Conservation (phyloP, 2,329 filamentous ascomycete genomes). For the Botryotinia narcissicola region DNA sequence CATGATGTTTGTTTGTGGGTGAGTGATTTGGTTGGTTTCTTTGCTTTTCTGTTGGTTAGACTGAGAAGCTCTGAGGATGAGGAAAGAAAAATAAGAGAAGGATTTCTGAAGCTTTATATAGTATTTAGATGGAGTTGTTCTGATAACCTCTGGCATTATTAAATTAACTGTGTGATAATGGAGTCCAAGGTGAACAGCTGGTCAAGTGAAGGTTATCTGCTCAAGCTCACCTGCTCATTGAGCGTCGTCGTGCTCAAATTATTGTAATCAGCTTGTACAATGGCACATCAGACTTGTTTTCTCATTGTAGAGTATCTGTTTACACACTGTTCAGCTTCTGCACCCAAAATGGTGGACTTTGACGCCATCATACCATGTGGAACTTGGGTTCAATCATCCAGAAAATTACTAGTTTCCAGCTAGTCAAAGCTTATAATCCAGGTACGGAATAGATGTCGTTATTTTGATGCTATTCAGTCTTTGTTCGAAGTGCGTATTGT, state of each 20-base stretch:
- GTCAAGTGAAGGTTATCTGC: neutral
- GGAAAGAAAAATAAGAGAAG: neutral
- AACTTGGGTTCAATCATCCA: neutral
- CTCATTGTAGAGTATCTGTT: neutral
- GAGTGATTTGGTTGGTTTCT: neutral
- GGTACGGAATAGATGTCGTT: too few species aligned
- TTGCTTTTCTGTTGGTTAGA: neutral
- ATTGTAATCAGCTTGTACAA: too few species aligned
- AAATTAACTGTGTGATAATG: too few species aligned
- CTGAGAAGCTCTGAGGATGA: neutral
- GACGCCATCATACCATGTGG: too few species aligned
- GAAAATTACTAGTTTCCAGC: neutral
- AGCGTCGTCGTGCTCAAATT: neutral
- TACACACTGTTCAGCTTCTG: neutral
- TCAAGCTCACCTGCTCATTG: neutral
- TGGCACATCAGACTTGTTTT: neutral
- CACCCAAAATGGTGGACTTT: accelerated
- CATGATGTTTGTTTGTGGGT: neutral
- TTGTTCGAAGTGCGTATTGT: too few species aligned
- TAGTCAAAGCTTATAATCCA: neutral
- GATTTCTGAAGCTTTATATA: neutral
- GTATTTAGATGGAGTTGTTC: neutral
- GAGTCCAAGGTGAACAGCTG: neutral
- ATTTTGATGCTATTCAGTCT: neutral
- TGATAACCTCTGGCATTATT: neutral